Conservation (phyloP, 805 yeast genomes). For the Wickerhamiella spandovensis region DNA sequence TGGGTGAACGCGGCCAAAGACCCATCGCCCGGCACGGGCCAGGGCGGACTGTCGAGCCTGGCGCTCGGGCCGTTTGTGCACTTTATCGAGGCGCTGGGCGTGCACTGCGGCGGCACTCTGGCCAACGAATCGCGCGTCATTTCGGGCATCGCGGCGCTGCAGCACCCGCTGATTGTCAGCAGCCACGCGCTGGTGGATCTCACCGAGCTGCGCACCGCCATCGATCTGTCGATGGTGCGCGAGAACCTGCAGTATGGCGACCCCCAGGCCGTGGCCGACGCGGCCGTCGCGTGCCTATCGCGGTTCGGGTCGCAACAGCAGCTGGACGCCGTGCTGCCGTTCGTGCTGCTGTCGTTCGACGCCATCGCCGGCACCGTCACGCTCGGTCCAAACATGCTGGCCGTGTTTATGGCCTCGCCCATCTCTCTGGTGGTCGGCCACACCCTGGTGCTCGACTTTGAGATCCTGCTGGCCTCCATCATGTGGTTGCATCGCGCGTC, state of each 20-base stretch:
- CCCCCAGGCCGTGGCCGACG: constrained; percentile 9
- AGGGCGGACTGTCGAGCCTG: constrained; percentile 5
- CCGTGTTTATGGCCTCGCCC: constrained; percentile 16
- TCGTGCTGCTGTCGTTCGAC: constrained; percentile 18
- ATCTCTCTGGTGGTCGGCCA: constrained; percentile 12
- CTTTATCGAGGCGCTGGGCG: constrained; percentile 4
- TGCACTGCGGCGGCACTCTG: not conserved
- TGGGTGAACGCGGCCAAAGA: constrained; percentile 4
- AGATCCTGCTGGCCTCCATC: constrained; percentile 17
- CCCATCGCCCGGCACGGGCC: constrained; percentile 8
- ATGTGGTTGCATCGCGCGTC: constrained; percentile 19
- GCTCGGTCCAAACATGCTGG: constrained; percentile 17
- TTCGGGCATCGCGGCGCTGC: constrained; percentile 3
- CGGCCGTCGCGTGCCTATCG: constrained; percentile 5
- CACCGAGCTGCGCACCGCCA: constrained; percentile 2
- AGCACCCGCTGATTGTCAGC: constrained; percentile 8
- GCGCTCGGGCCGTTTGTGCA: not conserved
- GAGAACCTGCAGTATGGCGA: constrained; percentile 5
- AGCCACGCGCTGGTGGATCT: constrained; percentile 6
- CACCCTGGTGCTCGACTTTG: constrained; percentile 16
- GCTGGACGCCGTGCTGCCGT: constrained; percentile 7
- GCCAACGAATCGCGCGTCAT: constrained; percentile 1
- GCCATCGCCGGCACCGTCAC: constrained; percentile 15
- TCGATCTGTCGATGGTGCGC: constrained; percentile 6
- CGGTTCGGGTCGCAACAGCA: not conserved